These are phyloP conservation scores for Alectoria sarmentosa DNA, from an alignment of 495 filamentous ascomycete genomes.

Conservation along the genomic window DNA sequence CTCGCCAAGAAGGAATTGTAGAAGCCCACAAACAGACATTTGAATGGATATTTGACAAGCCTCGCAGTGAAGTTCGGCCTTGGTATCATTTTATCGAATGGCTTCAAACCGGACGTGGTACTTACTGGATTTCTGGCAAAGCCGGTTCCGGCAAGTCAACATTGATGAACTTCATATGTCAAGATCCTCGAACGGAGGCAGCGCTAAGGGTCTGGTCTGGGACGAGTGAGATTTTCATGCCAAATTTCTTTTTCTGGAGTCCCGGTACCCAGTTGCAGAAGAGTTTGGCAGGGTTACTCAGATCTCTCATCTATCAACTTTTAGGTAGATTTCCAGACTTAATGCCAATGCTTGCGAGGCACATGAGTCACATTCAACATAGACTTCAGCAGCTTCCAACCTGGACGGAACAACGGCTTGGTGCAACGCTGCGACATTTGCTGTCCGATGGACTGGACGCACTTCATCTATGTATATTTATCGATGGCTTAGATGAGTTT, in stretches of 20 bases:
- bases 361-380: neutral
- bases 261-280: conserved; percentile 25
- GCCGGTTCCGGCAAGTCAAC: conserved; percentile 42
- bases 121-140: conserved; percentile 40
- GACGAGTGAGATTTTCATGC: conserved; percentile 12
- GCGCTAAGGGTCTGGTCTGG: conserved; percentile 4
- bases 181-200: conserved; percentile 16
- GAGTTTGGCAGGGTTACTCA: conserved; percentile 29
- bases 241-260: conserved; percentile 32
- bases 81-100: conserved; percentile 32
- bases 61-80: neutral
- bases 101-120: conserved; percentile 26
- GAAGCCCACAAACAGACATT: conserved; percentile 28
- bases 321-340: conserved; percentile 3
- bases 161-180: conserved; percentile 34
- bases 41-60: conserved; percentile 30
- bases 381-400: neutral
- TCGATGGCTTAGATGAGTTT: neutral
- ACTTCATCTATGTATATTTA: neutral
- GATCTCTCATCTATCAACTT: conserved; percentile 30
- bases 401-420: neutral
- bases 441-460: neutral
- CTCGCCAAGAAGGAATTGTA: conserved; percentile 25
- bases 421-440: neutral
- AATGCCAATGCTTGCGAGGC: neutral